Percentiles rank a stretch among this genome's conserved stretches.
Conservation (phyloP, 257 asterid species). For the Solanum sitiens region DNA sequence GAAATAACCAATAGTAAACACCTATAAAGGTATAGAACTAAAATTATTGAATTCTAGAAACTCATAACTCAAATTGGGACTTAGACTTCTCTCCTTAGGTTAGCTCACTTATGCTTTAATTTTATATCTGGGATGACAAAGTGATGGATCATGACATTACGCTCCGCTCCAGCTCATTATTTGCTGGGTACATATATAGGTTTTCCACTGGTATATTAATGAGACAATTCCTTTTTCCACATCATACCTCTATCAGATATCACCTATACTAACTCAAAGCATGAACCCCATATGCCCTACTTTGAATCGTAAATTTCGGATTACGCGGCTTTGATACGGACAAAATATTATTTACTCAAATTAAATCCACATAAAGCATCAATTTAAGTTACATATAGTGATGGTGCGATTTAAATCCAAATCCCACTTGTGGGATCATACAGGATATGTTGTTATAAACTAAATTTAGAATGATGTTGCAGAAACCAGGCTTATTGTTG, state of each 20-base stretch:
- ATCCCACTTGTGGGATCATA: too few species aligned
- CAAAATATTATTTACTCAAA: neutral
- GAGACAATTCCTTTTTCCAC: neutral
- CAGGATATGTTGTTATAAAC: neutral
- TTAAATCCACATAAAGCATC: neutral
- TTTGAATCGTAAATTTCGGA: neutral
- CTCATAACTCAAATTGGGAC: neutral
- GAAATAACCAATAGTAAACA: neutral
- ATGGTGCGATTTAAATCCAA: neutral
- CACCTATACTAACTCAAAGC: neutral
- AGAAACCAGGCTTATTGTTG: neutral
- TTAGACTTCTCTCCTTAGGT: too few species aligned
- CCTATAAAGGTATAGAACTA: neutral
- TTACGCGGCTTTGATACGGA: constrained; percentile 13
- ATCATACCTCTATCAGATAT: neutral
- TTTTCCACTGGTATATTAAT: neutral
- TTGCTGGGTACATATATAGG: neutral
- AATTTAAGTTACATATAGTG: neutral
- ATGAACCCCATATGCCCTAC: neutral
- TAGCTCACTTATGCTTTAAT: too few species aligned
- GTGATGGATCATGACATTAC: neutral
- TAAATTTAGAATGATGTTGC: neutral
- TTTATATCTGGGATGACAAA: too few species aligned
- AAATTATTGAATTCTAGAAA: neutral
- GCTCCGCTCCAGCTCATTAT: neutral